Evolutionary conservation across 164 flowering plant species (phyloP), one percentile per base, ranked within the genome.

Genomic region (Chimonanthus salicifolius): DNA sequence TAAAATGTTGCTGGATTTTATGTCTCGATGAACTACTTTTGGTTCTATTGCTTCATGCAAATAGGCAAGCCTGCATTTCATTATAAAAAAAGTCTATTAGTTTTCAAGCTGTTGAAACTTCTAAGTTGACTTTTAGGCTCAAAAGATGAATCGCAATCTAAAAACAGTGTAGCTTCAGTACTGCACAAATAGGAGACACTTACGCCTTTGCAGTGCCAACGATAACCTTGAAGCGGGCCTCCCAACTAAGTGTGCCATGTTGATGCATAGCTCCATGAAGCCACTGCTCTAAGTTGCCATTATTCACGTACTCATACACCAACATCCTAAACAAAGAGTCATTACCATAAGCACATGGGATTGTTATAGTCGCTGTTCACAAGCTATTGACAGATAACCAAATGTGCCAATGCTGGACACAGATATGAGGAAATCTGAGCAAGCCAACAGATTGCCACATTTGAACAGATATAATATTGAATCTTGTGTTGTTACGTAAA

Each of bases 1-100:
- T 76, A 83, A 73, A 69, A 83, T 83, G 75, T 85, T 85, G 76
- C 86, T 82, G 16, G 88, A 78, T 75, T 85, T 85, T 68, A 85
- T 85, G 79, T 85, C 88, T 60, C 88, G 82, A 69, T 85, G 88
- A 66, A 85, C 78, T 33, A 85, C 86, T 77, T 83, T 85, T 60
- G 84, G 87, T 78, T 85, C 89, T 71, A 86, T 82, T 63, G 86
- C 84, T 62, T 85, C 89, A 67, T 86, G 89, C 79, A 86, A 62
- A 79, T 86, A 86, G 21, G 89, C 83, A 71, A 86, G 83, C 77
- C 89, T 86, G 85, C 75, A 79, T 16, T 33, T 45, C 67, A 74
- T 3, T 20, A 9, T 13, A 66, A 66, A 2, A 2, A 64, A 72
- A 16, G 13, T 62, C 71, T 62, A 71, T 62, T 13, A 44, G 13